A percentile compares a stretch with the other conserved stretches of the same genome.
Evolutionary conservation across 345 rosid species (phyloP).

Genomic region (Aethionema arabicum): DNA sequence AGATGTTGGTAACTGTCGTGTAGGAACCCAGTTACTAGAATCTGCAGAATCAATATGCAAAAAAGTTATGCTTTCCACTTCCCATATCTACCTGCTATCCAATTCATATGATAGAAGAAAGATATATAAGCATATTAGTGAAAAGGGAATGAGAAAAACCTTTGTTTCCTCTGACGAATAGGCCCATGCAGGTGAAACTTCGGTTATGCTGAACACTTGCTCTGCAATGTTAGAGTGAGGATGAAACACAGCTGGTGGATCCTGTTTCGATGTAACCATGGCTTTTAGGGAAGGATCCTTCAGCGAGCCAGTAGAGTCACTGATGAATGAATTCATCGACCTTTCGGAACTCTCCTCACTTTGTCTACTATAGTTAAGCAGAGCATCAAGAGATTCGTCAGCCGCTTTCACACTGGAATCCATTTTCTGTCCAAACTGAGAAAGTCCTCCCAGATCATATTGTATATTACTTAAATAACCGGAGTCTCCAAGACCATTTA

Average conservation of each 20-base stretch:
- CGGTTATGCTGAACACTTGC: conserved; percentile 68
- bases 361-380: conserved; percentile 54
- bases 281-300: conserved; percentile 49
- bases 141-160: conserved; percentile 38
- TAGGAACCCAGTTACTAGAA: conserved; percentile 71
- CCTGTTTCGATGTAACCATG: conserved; percentile 45
- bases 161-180: conserved; percentile 79
- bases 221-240: conserved; percentile 45
- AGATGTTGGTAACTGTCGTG: conserved; percentile 54
- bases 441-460: conserved; percentile 26
- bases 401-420: conserved; percentile 32
- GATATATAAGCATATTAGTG: not conserved
- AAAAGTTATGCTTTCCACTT: not conserved
- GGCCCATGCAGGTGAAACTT: conserved; percentile 83
- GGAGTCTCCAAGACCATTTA: conserved; percentile 28
- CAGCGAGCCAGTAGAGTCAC: conserved; percentile 50
- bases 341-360: conserved; percentile 85
- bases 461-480: conserved; percentile 31
- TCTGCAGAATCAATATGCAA: conserved; percentile 43
- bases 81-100: not conserved
- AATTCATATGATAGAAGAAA: not conserved
- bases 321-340: conserved; percentile 65
- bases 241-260: conserved; percentile 38
- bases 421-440: conserved; percentile 28
- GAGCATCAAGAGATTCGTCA: conserved; percentile 47